Evolutionary conservation across 176 grass and related monocot genomes (phyloP), one percentile per base, ranked within the genome.

Genomic region (Eremochloa ophiuroides): DNA sequence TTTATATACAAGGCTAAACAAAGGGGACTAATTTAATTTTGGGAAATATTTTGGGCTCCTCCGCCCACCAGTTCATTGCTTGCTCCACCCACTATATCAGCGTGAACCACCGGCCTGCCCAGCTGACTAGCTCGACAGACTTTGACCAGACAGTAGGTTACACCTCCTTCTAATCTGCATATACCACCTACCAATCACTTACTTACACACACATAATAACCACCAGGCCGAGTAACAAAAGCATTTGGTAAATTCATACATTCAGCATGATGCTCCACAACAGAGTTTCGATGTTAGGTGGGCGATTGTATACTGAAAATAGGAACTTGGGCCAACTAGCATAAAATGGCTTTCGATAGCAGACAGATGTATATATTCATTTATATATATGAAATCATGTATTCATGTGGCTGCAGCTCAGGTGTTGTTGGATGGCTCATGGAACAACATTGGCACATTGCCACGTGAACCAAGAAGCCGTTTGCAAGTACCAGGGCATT

Each of bases 51-150:
- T 47, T 20, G 18, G 16, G 26, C 69, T 71, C 7, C 23, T 71
- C 41, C 14, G 2, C 3, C 15, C 42, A 71, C 69, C 26, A 15
- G 26, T 71, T 46, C n/a, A 71, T 46, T 4, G 41, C 15, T 71
- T 47, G 42, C 25, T 30, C 14, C 69, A 31, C 8, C 67, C 69
- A 72, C 83, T 47, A 33, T 26, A 71, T 77, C 27, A 29, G 72
- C 85, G 73, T 87, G 85, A 87, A 43, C 73, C 42, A 87, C 71
- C 78, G 63, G 50, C 73, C 82, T 60, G 15, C n/a, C 28, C 18
- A 6, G 20, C 51, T 26, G 14, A 47, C 29, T 60, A 59, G 13
- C 22, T 26, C 59, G 60, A 22, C 22, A 70, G 51, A 31, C 79
- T n/a, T 23, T 33, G 33, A 55, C 58, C 22, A 16, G 22, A 11